Evolutionary conservation across 2,329 filamentous ascomycete genomes (phyloP), one percentile per base, ranked within the genome.

Genomic region (Trichoderma simmonsii): DNA sequence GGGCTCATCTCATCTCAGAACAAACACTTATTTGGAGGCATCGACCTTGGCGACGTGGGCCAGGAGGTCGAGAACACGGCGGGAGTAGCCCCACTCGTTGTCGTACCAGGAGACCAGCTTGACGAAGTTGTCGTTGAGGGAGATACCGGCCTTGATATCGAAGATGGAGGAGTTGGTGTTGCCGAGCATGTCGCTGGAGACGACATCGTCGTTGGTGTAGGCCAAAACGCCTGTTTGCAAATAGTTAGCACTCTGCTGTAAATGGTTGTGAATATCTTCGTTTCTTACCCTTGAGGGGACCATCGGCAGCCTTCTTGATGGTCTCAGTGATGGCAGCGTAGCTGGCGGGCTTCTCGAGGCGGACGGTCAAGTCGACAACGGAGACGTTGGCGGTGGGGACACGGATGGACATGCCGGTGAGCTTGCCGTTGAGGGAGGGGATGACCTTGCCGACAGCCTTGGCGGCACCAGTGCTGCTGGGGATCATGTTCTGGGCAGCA

Each of bases 361-460:
- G 95, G 90, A 86, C 90, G 81, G 96, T 99, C 83, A 99, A 87
- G 86, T 99, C 96, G 82, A 99, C 96, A 84, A 98, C 96, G 79
- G 96, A 99, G 85, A 99, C 96, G 89, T 99, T 98, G 89, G 93
- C 86, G 79, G 96, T 98, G 79, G 96, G 96, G 73, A 99, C 95
- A 92, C 96, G 96, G 93, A 99, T 96, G 81, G 96, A 90, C 96
- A 99, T 98, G 88, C 96, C 96, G 77, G 96, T 99, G 78, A 98
- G 94, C 92, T 99, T 99, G 90, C 96, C 96, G 88, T 98, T 98
- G 78, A 99, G 91, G 79, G 90, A 87, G 79, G 96, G 96, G 81
- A 98, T 98, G 88, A 98, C 96, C 92, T 99, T 99, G 88, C 96
- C 96, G 87, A 99, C 96, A 83, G 96, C 96, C 94, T 99, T 99